Evolutionary conservation across 2,329 filamentous ascomycete species (phyloP).

Genomic region (Ceratocystis huliohia): DNA sequence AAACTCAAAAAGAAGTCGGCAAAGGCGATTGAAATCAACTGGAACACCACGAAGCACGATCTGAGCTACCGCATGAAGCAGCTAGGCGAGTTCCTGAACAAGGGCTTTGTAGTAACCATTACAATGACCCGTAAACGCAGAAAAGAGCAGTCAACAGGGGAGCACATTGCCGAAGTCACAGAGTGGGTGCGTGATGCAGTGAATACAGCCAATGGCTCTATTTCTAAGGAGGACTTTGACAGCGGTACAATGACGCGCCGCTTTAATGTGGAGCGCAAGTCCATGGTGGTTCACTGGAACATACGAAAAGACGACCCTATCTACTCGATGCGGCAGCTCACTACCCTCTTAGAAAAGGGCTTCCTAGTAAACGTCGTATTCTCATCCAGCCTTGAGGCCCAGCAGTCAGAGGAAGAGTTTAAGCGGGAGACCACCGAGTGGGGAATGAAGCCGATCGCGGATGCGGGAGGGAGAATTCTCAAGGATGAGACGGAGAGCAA

Average conservation of each 20-base stretch:
- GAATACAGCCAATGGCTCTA: conserved; percentile 29
- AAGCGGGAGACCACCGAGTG: not conserved
- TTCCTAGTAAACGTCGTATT: not conserved
- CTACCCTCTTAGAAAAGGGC: not conserved
- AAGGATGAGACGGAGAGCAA: not conserved
- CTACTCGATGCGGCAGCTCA: not conserved
- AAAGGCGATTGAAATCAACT: conserved; percentile 83
- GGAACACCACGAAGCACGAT: conserved; percentile 70
- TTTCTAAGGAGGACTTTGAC: conserved; percentile 34
- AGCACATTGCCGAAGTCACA: conserved; percentile 50
- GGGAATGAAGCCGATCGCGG: not conserved
- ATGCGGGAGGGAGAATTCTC: not conserved
- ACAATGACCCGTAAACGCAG: conserved; percentile 49
- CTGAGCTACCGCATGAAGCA: conserved; percentile 57
- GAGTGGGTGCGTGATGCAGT: conserved; percentile 22
- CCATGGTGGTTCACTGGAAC: conserved; percentile 5
- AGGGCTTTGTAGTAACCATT: conserved; percentile 65
- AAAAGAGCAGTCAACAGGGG: conserved; percentile 42
- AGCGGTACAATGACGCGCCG: conserved; percentile 33
- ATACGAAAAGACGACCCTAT: not conserved
- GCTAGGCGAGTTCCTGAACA: conserved; percentile 54
- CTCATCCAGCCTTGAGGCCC: not conserved
- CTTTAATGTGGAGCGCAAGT: conserved; percentile 31
- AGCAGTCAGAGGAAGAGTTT: not conserved
- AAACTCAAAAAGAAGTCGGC: conserved; percentile 33